Conservation (phyloP, 768 basidiomycete species). For the Amanita muscaria region DNA sequence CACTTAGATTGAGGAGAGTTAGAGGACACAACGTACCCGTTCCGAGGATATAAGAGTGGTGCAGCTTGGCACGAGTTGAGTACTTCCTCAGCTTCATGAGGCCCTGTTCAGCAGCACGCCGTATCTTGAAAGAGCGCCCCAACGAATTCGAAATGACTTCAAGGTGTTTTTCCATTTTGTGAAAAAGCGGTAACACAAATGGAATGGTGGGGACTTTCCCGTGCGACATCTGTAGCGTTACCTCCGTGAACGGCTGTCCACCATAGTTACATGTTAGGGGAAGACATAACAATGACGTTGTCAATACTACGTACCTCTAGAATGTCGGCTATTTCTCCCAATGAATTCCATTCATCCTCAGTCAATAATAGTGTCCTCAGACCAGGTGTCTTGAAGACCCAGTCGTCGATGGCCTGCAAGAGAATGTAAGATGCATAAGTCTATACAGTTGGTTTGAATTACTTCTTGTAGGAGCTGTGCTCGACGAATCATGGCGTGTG, state of each 20-base stretch:
- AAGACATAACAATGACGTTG: not conserved
- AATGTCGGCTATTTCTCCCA: slow-evolving; percentile 13
- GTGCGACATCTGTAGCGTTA: slow-evolving; percentile 20
- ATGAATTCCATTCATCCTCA: slow-evolving; percentile 15
- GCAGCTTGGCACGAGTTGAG: slow-evolving; percentile 12
- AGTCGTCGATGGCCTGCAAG: slow-evolving; percentile 24
- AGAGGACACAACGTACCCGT: slow-evolving; percentile 17
- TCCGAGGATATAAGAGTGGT: slow-evolving; percentile 21
- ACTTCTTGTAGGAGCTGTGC: slow-evolving; percentile 19
- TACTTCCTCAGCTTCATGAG: slow-evolving; percentile 22
- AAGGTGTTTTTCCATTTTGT: slow-evolving; percentile 18
- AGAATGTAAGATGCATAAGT: no score
- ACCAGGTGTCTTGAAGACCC: slow-evolving; percentile 17
- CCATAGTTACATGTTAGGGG: no score
- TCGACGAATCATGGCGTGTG: slow-evolving; percentile 24
- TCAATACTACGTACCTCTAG: slow-evolving; percentile 12
- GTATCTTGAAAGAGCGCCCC: slow-evolving; percentile 9
- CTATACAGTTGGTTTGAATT: slow-evolving; percentile 5
- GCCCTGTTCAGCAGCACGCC: slow-evolving; percentile 14
- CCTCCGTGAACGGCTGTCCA: slow-evolving; percentile 24
- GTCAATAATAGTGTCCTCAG: slow-evolving; percentile 12
- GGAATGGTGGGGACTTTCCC: slow-evolving; percentile 20
- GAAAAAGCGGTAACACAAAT: slow-evolving; percentile 23
- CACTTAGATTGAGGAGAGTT: not conserved
- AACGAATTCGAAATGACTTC: not conserved